Evolutionary conservation across 345 rosid genomes (phyloP).

Genomic region (Pseudoturritis turrita): DNA sequence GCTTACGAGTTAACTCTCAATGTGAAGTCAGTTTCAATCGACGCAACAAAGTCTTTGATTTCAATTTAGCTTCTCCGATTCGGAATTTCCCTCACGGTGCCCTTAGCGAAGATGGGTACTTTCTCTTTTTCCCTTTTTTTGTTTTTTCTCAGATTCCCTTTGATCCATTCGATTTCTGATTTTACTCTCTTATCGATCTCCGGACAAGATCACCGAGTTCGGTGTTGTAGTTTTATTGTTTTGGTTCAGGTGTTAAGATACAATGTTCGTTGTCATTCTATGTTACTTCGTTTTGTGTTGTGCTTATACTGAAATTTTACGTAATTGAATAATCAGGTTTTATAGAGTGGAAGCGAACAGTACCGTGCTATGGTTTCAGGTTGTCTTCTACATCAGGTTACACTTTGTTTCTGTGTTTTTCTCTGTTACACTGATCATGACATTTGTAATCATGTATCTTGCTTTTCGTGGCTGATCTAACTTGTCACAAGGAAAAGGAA

Average conservation of each 20-base stretch:
- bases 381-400: constrained; percentile 92
- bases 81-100: constrained; percentile 73
- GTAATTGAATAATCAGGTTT: constrained; percentile 45
- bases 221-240: neutral
- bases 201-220: too few relatives aligned
- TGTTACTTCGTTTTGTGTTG: neutral
- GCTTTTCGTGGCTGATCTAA: too few relatives aligned
- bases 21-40: constrained; percentile 63
- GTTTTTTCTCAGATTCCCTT: constrained; percentile 10
- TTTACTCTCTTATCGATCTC: neutral
- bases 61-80: constrained; percentile 66
- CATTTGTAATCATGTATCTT: neutral
- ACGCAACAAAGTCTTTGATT: constrained; percentile 50
- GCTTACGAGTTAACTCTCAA: constrained; percentile 36
- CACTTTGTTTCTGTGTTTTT: constrained; percentile 45
- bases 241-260: neutral
- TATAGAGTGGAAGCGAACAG: constrained; percentile 64
- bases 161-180: constrained; percentile 3
- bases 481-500: neutral
- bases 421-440: neutral
- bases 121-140: neutral
- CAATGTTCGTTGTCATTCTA: neutral
- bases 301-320: neutral
- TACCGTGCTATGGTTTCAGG: constrained; percentile 98
- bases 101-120: constrained; percentile 98